Evolutionary conservation across 2,329 filamentous ascomycete species (phyloP).

Genomic region (Aureobasidium namibiae): DNA sequence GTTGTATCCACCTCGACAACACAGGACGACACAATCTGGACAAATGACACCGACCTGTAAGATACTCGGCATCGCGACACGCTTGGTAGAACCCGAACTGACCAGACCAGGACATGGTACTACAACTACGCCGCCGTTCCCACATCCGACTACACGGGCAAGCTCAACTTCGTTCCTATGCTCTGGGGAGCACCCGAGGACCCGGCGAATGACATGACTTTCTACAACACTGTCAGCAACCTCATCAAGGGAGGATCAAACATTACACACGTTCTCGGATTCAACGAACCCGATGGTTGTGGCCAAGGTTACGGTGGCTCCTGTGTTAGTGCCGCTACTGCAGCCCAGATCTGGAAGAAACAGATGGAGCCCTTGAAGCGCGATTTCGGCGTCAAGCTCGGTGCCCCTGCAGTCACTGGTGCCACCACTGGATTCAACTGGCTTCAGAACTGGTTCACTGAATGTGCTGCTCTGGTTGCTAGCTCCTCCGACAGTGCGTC

Average conservation of each 20-base stretch:
- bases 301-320: slow-evolving; percentile 49
- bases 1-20: slow-evolving; percentile 48
- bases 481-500: background rate
- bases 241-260: slow-evolving; percentile 48
- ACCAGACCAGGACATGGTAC: slow-evolving; percentile 56
- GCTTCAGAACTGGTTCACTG: slow-evolving; percentile 57
- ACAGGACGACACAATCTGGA: slow-evolving; percentile 60
- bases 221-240: slow-evolving; percentile 50
- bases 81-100: background rate
- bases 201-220: slow-evolving; percentile 44
- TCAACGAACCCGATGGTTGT: slow-evolving; percentile 69
- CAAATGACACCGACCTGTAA: slow-evolving; percentile 45
- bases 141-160: slow-evolving; percentile 27
- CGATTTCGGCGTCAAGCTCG: slow-evolving; percentile 55
- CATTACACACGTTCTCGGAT: slow-evolving; percentile 61
- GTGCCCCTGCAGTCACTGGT: slow-evolving; percentile 63
- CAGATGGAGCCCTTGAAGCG: slow-evolving; percentile 62
- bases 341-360: slow-evolving; percentile 61
- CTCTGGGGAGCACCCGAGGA: slow-evolving; percentile 55
- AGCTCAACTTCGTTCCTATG: slow-evolving; percentile 73
- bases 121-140: slow-evolving; percentile 66
- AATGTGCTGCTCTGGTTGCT: slow-evolving; percentile 34
- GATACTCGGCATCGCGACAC: background rate
- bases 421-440: slow-evolving; percentile 53
- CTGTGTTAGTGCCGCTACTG: slow-evolving; percentile 49